Conservation (phyloP, 2,329 filamentous ascomycete species). For the Fusarium sp. region DNA sequence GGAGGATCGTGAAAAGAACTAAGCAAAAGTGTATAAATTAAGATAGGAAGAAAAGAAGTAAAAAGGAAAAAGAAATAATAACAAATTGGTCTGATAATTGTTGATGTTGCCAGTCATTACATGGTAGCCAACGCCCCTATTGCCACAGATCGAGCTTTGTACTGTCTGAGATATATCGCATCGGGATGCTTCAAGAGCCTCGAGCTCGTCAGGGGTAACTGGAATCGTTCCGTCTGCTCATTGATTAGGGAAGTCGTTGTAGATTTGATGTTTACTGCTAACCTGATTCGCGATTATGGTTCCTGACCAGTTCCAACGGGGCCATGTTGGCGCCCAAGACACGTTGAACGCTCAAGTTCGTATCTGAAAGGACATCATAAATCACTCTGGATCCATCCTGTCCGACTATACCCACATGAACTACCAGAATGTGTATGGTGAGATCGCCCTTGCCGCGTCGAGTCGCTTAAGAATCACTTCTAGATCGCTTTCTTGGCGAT, state of each 20-base stretch:
- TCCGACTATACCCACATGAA: not conserved
- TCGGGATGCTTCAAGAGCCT: not conserved
- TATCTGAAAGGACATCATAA: not conserved
- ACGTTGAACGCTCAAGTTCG: not conserved
- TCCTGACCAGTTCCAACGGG: not conserved
- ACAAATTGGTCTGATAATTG: not conserved
- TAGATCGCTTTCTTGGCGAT: not conserved
- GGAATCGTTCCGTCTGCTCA: not conserved
- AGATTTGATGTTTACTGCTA: not conserved
- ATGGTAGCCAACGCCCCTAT: not conserved
- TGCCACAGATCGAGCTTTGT: not conserved
- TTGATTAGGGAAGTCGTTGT: not conserved
- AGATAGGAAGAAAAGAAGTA: not conserved
- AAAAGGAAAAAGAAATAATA: not conserved
- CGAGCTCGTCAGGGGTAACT: not conserved
- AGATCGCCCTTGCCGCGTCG: not conserved
- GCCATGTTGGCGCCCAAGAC: not conserved
- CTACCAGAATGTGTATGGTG: not conserved
- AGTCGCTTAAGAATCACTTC: not conserved
- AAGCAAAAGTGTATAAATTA: not conserved
- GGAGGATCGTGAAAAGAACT: constrained; percentile 79
- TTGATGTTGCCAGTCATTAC: not conserved
- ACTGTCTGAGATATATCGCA: not conserved
- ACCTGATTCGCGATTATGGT: not conserved
- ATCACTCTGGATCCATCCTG: not conserved